Percentiles rank a stretch among this genome's conserved stretches.
These are phyloP conservation scores for Chlorella sp. DNA, from an alignment of 139 green algal species.

Conservation along the genomic window DNA sequence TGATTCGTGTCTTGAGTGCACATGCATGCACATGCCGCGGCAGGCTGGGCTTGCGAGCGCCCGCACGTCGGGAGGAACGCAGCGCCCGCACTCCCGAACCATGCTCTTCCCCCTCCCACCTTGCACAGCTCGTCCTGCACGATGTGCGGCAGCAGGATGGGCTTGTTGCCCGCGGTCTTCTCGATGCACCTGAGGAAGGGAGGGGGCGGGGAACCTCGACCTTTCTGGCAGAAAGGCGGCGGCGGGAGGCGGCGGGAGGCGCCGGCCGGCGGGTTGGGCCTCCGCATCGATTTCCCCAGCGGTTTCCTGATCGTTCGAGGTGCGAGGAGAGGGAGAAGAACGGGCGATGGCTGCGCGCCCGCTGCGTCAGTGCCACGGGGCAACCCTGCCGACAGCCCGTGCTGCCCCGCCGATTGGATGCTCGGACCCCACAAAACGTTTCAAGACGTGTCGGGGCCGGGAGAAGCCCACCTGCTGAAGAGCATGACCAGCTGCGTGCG, in stretches of 20 bases:
- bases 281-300: neutral
- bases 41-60: too few species aligned
- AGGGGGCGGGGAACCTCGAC: neutral
- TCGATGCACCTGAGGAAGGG: slow-evolving; percentile 20
- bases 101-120: too few species aligned
- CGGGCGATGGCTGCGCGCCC: neutral
- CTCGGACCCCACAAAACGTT: neutral
- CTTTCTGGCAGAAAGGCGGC: neutral
- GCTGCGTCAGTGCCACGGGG: neutral
- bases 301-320: neutral
- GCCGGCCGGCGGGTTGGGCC: neutral
- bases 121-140: slow-evolving; percentile 39
- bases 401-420: neutral
- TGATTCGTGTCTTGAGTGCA: too few species aligned
- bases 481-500: slow-evolving; percentile 44
- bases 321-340: neutral
- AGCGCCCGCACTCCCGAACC: too few species aligned
- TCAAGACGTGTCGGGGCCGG: neutral
- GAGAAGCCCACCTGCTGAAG: slow-evolving; percentile 30
- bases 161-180: slow-evolving; percentile 13
- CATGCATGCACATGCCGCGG: too few species aligned
- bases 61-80: too few species aligned
- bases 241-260: neutral
- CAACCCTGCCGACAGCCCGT: neutral
- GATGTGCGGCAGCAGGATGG: slow-evolving; percentile 53